Evolutionary conservation across 164 flowering plant species (phyloP).

Genomic region (Nymphaea colorata): DNA sequence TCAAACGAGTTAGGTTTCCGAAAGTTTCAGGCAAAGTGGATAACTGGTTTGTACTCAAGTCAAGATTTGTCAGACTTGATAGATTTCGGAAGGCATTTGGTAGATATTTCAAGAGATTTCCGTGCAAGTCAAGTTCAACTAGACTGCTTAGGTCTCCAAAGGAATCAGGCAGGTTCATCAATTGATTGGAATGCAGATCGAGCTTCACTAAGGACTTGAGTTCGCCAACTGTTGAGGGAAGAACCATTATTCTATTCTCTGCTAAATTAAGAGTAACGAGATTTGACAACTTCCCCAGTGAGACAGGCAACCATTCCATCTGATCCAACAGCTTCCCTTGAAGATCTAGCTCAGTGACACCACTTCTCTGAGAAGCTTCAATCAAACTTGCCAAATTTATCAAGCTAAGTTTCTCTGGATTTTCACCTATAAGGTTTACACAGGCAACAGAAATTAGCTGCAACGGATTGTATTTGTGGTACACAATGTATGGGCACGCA

Average conservation of each 20-base stretch:
- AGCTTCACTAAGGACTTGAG: slow-evolving; percentile 43
- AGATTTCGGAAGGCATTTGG: slow-evolving; percentile 47
- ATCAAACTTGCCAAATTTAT: slow-evolving; percentile 54
- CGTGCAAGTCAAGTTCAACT: slow-evolving; percentile 40
- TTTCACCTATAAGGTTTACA: not conserved
- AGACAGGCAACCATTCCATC: slow-evolving; percentile 62
- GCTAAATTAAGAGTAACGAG: slow-evolving; percentile 40
- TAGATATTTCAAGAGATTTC: slow-evolving; percentile 38
- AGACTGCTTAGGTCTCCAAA: slow-evolving; percentile 44
- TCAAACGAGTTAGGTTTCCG: slow-evolving; percentile 36
- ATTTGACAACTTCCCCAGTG: slow-evolving; percentile 47
- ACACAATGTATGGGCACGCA: no score
- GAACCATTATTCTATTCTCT: slow-evolving; percentile 50
- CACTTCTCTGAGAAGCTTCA: slow-evolving; percentile 37
- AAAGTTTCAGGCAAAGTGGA: slow-evolving; percentile 35
- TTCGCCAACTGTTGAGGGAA: slow-evolving; percentile 38
- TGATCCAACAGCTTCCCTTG: slow-evolving; percentile 55
- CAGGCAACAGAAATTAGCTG: no score
- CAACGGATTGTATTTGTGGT: no score
- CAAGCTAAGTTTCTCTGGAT: slow-evolving; percentile 35
- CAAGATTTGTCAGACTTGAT: slow-evolving; percentile 34
- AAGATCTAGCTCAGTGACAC: slow-evolving; percentile 38
- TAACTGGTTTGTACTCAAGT: slow-evolving; percentile 46
- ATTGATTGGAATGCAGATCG: slow-evolving; percentile 59
- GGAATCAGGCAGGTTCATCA: slow-evolving; percentile 50